Evolutionary conservation across 306 rosid genomes (phyloP), one percentile per base, ranked within the genome.

Genomic region (Ceratonia siliqua): DNA sequence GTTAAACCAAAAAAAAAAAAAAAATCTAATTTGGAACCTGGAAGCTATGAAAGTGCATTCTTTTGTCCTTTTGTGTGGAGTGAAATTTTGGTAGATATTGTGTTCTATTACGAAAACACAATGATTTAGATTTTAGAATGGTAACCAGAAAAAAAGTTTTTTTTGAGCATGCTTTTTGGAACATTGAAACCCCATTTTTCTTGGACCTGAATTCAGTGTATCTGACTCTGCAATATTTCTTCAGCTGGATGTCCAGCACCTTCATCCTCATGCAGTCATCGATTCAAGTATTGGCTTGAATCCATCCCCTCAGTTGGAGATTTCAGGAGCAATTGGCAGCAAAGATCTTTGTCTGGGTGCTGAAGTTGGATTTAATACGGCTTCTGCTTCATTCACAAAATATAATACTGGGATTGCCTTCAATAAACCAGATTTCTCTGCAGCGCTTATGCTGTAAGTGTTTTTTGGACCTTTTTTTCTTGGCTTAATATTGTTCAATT

Each of bases 251-350:
- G 86, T 94, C 78, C 90, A 87, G 78, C 91, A 94, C 83, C 81
- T 82, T 55, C 97, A 91, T 83, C 97, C 98, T 65, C 98, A 85
- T 81, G 98, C 94, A 7, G 90, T 91, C 49, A 38, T 91, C 70
- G 90, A 89, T 81, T 89, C 96, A 82, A 94, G 97, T 79, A 91
- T 94, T 73, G 96, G 96, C 68, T 79, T 94, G 85, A 88, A 88
- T 73, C 96, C 98, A 54, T 78, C 85, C 69, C 98, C 96, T 78
- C 87, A 82, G 59, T 84, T 94, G 83, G 96, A 89, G 82, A 70
- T 94, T 62, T 87, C 98, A 13, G 91, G 88, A 50, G 82, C 98
- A 49, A 81, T 94, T 69, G 98, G 98, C 30, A 86, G 91, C 76
- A 89, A 84, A 79, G 96, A 91, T 75, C 71, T 89, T 64, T 87